Evolutionary conservation across 208 protist genomes (phyloP).

Genomic region (Trypanosoma avium): DNA sequence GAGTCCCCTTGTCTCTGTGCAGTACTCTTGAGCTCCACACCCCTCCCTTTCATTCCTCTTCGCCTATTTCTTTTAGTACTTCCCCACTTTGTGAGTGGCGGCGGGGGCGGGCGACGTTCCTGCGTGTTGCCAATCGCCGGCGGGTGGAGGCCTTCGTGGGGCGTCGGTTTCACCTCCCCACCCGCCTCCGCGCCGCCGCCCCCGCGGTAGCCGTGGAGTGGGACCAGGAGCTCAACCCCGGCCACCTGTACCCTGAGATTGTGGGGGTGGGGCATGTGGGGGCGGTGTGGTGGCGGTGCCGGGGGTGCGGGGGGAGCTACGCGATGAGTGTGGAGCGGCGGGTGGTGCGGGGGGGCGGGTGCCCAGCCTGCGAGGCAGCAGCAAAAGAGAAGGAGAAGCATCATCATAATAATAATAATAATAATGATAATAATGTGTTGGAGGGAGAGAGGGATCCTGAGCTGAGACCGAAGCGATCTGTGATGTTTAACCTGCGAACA

Average conservation of each 20-base stretch:
- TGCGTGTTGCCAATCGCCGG: slow-evolving; percentile 82
- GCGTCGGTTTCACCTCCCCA: slow-evolving; percentile 82
- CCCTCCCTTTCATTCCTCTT: no score
- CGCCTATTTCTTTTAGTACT: no score
- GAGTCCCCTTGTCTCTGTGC: no score
- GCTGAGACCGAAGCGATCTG: slow-evolving; percentile 72
- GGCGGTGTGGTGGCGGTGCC: slow-evolving; percentile 81
- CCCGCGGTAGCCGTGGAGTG: slow-evolving; percentile 89
- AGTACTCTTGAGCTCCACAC: no score
- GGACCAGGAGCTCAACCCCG: slow-evolving; percentile 81
- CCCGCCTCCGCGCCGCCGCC: slow-evolving; percentile 77
- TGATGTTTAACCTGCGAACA: slow-evolving; percentile 79
- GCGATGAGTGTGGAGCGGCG: slow-evolving; percentile 89
- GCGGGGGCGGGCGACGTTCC: slow-evolving; percentile 35
- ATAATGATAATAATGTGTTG: slow-evolving; percentile 21
- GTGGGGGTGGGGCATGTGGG: slow-evolving; percentile 77
- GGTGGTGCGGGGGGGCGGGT: slow-evolving; percentile 81
- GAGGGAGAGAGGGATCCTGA: slow-evolving; percentile 61
- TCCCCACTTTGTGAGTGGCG: neutral
- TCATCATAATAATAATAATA: neutral
- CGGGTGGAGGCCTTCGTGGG: slow-evolving; percentile 84
- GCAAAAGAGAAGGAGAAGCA: neutral
- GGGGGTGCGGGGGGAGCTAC: slow-evolving; percentile 48
- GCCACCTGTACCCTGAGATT: slow-evolving; percentile 85
- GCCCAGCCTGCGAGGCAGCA: slow-evolving; percentile 47